Evolutionary conservation across 2,329 filamentous ascomycete genomes (phyloP).

Genomic region (Myrmaecium sp.): DNA sequence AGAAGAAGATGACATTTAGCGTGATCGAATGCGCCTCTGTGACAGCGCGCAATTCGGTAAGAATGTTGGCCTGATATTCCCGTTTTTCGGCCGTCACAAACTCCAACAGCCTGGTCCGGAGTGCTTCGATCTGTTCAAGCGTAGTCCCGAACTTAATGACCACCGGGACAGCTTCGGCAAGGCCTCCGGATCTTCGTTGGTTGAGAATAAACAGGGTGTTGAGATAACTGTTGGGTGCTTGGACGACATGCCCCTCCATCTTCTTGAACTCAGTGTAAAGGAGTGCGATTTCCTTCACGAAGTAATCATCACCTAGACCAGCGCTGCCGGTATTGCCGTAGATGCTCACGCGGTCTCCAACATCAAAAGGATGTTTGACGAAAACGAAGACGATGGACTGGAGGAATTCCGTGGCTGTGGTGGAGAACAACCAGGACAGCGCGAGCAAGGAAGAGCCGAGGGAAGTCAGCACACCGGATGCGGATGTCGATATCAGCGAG

Average conservation of each 20-base stretch:
- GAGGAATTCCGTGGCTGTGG: slow-evolving; percentile 84
- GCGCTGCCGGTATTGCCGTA: slow-evolving; percentile 77
- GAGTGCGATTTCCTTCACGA: slow-evolving; percentile 83
- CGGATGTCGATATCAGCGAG: slow-evolving; percentile 74
- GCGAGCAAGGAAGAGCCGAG: slow-evolving; percentile 77
- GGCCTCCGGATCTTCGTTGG: slow-evolving; percentile 71
- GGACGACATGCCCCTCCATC: slow-evolving; percentile 91
- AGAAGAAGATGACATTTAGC: slow-evolving; percentile 90
- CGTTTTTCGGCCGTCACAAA: slow-evolving; percentile 77
- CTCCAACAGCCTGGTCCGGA: slow-evolving; percentile 64
- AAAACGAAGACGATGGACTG: slow-evolving; percentile 93
- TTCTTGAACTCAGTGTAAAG: slow-evolving; percentile 97
- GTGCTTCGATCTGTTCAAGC: slow-evolving; percentile 61
- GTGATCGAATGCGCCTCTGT: slow-evolving; percentile 72
- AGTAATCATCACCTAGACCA: slow-evolving; percentile 78
- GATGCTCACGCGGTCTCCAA: slow-evolving; percentile 80
- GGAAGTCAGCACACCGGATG: slow-evolving; percentile 79
- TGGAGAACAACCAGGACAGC: slow-evolving; percentile 80
- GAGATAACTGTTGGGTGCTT: slow-evolving; percentile 84
- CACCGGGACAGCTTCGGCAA: slow-evolving; percentile 74
- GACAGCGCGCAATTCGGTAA: slow-evolving; percentile 68
- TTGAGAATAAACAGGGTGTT: slow-evolving; percentile 93
- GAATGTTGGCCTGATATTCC: slow-evolving; percentile 71
- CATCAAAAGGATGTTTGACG: slow-evolving; percentile 93
- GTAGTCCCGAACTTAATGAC: slow-evolving; percentile 81